Conservation (phyloP, 768 basidiomycete species). For the Clavulina sp. region DNA sequence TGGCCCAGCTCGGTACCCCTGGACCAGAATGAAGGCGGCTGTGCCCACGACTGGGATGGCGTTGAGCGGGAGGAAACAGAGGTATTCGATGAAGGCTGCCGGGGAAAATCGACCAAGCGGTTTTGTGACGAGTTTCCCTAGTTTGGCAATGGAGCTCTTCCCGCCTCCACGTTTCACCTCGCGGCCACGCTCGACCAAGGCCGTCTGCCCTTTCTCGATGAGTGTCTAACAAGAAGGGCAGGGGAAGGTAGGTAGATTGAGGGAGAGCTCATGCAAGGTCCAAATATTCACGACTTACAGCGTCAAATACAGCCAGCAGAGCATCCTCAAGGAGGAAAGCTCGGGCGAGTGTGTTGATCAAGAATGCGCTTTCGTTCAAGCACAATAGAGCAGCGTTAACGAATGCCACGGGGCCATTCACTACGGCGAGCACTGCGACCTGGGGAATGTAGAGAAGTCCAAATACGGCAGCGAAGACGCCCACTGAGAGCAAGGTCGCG, state of each 20-base stretch:
- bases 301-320: constrained; percentile 31
- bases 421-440: constrained; percentile 40
- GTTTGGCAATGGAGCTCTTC: constrained; percentile 24
- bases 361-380: constrained; percentile 26
- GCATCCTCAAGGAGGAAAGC: constrained; percentile 29
- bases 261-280: too few species aligned
- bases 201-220: constrained; percentile 23
- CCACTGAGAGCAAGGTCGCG: constrained; percentile 10
- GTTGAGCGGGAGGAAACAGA: constrained; percentile 50
- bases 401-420: constrained; percentile 49
- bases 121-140: constrained; percentile 32
- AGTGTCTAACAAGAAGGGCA: too few species aligned
- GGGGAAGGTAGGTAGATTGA: too few species aligned
- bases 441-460: constrained; percentile 49
- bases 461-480: constrained; percentile 24
- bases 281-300: too few species aligned
- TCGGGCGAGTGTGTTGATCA: constrained; percentile 28
- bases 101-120: constrained; percentile 27
- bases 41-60: constrained; percentile 49
- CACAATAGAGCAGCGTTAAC: constrained; percentile 32
- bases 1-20: constrained; percentile 33
- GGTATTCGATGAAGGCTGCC: constrained; percentile 35
- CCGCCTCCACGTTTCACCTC: constrained; percentile 18
- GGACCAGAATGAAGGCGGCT: constrained; percentile 38
- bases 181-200: constrained; percentile 25